Evolutionary conservation across 345 rosid species (phyloP).

Genomic region (Psidium guajava): DNA sequence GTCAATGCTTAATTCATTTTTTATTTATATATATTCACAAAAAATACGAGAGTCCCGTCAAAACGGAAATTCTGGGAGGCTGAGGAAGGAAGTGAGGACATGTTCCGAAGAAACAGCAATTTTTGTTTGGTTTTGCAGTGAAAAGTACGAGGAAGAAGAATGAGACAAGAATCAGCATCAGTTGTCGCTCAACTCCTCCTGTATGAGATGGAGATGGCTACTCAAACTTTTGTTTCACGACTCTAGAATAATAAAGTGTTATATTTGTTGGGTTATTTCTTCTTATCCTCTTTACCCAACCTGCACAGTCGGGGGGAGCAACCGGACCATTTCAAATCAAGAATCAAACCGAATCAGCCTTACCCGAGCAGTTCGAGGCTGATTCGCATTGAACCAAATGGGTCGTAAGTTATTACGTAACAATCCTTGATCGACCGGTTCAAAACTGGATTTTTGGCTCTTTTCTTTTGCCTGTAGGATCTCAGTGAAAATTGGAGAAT

Average conservation of each 20-base stretch:
- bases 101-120: neutral
- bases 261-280: neutral
- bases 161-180: neutral
- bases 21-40: neutral
- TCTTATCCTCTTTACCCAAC: neutral
- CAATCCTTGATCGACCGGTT: too few relatives aligned
- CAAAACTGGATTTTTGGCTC: too few relatives aligned
- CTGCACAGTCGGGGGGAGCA: neutral
- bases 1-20: neutral
- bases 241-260: neutral
- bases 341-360: neutral
- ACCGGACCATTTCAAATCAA: neutral
- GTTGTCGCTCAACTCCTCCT: neutral
- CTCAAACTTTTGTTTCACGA: neutral
- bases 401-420: neutral
- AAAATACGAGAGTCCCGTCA: neutral
- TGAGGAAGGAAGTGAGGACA: neutral
- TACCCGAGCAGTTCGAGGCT: neutral
- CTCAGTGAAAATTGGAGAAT: too few relatives aligned
- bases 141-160: neutral
- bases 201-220: neutral
- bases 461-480: too few relatives aligned
- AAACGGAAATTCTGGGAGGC: neutral
- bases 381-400: neutral
- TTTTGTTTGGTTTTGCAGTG: neutral